Evolutionary conservation across 2,329 filamentous ascomycete species (phyloP).

Genomic region (Aspergillus hortae): DNA sequence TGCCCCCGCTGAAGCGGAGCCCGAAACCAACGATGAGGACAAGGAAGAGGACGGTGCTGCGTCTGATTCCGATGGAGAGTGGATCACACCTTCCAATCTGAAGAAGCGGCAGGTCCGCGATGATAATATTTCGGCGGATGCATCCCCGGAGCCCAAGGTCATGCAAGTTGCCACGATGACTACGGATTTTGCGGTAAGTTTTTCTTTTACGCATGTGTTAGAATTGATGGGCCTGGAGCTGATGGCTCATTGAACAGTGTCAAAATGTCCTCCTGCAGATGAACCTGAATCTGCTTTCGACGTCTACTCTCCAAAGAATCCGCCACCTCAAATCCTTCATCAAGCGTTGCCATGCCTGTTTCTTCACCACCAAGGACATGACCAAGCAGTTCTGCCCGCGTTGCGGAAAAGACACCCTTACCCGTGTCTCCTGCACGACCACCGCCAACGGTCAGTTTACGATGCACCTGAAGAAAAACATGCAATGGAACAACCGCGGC

Average conservation of each 20-base stretch:
- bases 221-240: neutral
- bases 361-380: constrained; percentile 79
- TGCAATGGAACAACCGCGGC: constrained; percentile 91
- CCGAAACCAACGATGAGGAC: constrained; percentile 14
- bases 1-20: constrained; percentile 15
- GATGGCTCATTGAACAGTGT: constrained; percentile 23
- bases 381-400: constrained; percentile 85
- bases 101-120: constrained; percentile 76
- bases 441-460: constrained; percentile 75
- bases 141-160: constrained; percentile 55
- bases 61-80: constrained; percentile 59
- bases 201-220: neutral
- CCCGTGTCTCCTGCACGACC: constrained; percentile 80
- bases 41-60: constrained; percentile 30
- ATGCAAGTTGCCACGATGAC: constrained; percentile 91
- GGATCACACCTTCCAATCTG: constrained; percentile 94
- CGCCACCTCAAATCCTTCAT: constrained; percentile 83
- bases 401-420: constrained; percentile 84
- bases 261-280: constrained; percentile 94
- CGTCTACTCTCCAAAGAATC: constrained; percentile 70
- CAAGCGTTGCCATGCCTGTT: constrained; percentile 90
- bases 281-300: constrained; percentile 84
- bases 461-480: constrained; percentile 87
- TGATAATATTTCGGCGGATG: constrained; percentile 46
- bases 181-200: constrained; percentile 83